Evolutionary conservation across 306 rosid genomes (phyloP), one percentile per base, ranked within the genome.

Genomic region (Castanea crenata): DNA sequence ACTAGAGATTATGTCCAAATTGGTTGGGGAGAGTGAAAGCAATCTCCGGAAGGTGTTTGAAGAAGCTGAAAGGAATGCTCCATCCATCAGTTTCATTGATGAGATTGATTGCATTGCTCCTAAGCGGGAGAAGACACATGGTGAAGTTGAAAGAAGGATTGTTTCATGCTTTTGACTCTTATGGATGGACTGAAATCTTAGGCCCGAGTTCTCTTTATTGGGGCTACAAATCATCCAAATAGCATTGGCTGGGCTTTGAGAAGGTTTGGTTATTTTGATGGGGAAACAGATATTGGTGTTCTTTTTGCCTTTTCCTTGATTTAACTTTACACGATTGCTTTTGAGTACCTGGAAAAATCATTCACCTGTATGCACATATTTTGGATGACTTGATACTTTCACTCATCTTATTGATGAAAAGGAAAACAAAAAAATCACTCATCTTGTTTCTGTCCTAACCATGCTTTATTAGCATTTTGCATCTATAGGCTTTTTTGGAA

Each of bases 11-110:
- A 90, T 90, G 93, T 90, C 93, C 20, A 90, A 90, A 82, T 77
- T 90, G 68, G 91, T 90, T 54, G 91, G 94, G 54, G 94, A 90
- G 82, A 90, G 94, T 82, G 91, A 90, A 86, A 90, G 94, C 80
- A 90, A 88, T 75, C 90, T 90, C 55, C 77, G 94, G 76, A 90
- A 90, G 78, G 94, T 91, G 51, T 90, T 90, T 84, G 91, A 90
- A 81, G 94, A 90, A 74, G 94, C 91, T 14, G 91, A 90, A 75
- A 90, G 86, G 84, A 90, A 90, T 84, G 93, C 93, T 41, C 93
- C 93, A 6, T 84, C 93, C 56, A 90, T 89, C 75, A 89, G 87
- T 79, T 89, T 90, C 63, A 90, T 87, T 70, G 93, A 90, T 82
- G 93, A 90, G 81, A 3, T 90, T 62, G 93, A 90, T 68, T 90